Conservation (phyloP, 805 yeast genomes). For the Clavispora asparagi region DNA sequence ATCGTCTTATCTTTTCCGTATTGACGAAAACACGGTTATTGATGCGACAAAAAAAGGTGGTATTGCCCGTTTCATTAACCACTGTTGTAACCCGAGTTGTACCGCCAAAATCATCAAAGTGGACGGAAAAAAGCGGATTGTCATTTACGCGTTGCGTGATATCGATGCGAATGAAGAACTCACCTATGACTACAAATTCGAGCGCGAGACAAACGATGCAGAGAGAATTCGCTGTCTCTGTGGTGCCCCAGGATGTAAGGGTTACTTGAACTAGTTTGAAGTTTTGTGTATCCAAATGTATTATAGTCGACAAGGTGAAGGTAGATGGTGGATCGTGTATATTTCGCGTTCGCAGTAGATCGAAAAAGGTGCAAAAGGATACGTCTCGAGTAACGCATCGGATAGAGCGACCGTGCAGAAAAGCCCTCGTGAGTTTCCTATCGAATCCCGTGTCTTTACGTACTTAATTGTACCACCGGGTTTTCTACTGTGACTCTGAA, state of each 20-base stretch:
- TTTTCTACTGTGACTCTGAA: no score
- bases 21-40: conserved; percentile 90
- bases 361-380: no score
- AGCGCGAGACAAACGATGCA: conserved; percentile 80
- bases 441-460: no score
- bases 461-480: no score
- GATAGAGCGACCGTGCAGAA: no score
- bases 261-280: conserved; percentile 60
- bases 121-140: conserved; percentile 90
- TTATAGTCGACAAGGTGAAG: neutral
- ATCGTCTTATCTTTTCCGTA: conserved; percentile 85
- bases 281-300: neutral
- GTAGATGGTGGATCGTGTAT: neutral
- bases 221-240: conserved; percentile 89
- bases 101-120: conserved; percentile 95
- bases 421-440: no score
- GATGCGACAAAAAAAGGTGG: conserved; percentile 98
- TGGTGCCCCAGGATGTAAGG: conserved; percentile 94
- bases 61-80: conserved; percentile 93
- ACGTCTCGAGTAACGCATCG: no score
- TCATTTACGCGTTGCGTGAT: conserved; percentile 86
- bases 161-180: conserved; percentile 85
- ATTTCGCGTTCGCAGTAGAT: neutral
- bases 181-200: conserved; percentile 95
- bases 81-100: conserved; percentile 96